Conservation (phyloP, 2,329 filamentous ascomycete genomes). For the Dothistroma pini region DNA sequence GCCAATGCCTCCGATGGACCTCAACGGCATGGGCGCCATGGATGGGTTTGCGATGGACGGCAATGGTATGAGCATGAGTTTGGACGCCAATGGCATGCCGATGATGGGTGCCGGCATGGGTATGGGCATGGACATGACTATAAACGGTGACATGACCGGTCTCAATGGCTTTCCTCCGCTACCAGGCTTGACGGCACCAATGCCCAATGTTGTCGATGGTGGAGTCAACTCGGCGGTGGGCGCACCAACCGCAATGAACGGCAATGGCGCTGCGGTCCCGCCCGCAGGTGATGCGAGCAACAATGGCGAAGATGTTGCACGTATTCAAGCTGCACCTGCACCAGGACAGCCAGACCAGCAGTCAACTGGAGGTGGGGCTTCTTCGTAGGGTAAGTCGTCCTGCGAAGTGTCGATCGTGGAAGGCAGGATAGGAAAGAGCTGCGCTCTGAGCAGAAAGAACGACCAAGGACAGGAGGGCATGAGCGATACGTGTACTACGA, state of each 20-base stretch:
- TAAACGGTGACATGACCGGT: background rate
- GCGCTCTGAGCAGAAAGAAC: background rate
- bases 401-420: background rate
- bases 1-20: conserved; percentile 25
- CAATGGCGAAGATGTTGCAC: background rate
- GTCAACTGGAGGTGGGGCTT: background rate
- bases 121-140: conserved; percentile 9
- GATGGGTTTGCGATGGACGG: conserved; percentile 2
- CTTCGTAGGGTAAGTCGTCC: background rate
- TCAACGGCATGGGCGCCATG: conserved; percentile 7
- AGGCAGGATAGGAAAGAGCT: background rate
- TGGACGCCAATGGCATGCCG: conserved; percentile 6
- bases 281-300: background rate
- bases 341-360: background rate
- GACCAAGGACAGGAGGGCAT: background rate
- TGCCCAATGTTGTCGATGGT: background rate
- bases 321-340: background rate
- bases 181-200: background rate
- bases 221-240: background rate
- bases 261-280: background rate
- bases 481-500: background rate
- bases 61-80: conserved; percentile 4
- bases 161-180: background rate
- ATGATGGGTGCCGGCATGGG: conserved; percentile 1
- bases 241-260: background rate